Base-by-base conservation (phyloP, 2,329 filamentous ascomycete genomes). In the Aspergillus sp. region DNA sequence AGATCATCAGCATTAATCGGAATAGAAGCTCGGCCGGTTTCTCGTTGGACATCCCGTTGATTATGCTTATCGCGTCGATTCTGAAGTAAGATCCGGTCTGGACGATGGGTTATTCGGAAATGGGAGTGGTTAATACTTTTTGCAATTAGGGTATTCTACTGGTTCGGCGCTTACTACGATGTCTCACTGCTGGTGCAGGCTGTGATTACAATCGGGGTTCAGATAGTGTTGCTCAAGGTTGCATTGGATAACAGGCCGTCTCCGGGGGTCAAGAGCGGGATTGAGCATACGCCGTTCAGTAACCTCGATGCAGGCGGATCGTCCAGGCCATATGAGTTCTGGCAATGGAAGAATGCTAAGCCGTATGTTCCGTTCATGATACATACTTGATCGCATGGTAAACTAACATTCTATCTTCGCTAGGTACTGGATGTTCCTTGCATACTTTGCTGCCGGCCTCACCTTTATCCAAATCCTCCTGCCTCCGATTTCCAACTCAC, bases 11-110 rank as follows among this genome's bases (percentile, higher is more conserved):
- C 56, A 84, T 84, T 60, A 76, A 83, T 66, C 75, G 75, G 54
- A 76, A 68, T 49, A 75, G 78, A 56, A 79, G 72, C 48, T 83
- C 80, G 3, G 77, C 77, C 30, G 82, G 82, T 27, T 85, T 85
- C 66, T 84, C 81, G 13, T 70, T 85, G 56, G 82, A 85, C 59
- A 83, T 84, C 33, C 81, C 81, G 13, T 66, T 84, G 57, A 84
- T 84, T 54, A 84, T 84, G 81, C 77, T 84, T 15, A 72, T 82
- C 48, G 77, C 81, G 30, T 83, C 80, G 33, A 81, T 84, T 49
- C 62, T 83, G 15, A 84, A 84, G 78, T 81, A 62, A 56, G 66
- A 15, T 25, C 22, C 6, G 20, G 20, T 45, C 19, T 13, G 15
- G 27, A 39, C 1, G 19, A 3, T 20, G 25, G 15, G 23, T 7